Evolutionary conservation across 495 filamentous ascomycete genomes (phyloP).

Genomic region (Tuber brumale): DNA sequence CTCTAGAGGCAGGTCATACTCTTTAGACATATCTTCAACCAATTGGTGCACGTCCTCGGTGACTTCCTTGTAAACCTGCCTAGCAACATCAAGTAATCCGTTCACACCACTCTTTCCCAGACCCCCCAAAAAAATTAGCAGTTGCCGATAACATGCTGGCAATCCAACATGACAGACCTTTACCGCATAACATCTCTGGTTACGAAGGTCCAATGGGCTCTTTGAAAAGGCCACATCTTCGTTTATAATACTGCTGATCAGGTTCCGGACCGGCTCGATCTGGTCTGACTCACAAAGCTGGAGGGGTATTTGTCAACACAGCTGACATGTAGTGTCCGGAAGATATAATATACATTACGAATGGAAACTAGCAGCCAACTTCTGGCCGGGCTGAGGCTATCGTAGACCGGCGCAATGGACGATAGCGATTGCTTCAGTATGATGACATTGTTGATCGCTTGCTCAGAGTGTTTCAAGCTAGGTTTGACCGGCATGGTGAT

Average conservation of each 20-base stretch:
- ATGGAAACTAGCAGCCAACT: constrained; percentile 61
- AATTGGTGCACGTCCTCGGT: constrained; percentile 69
- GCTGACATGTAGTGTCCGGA: constrained; percentile 10
- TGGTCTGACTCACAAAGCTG: constrained; percentile 59
- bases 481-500: constrained; percentile 61
- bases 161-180: constrained; percentile 51
- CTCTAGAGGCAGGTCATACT: constrained; percentile 56
- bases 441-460: constrained; percentile 78
- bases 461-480: constrained; percentile 61
- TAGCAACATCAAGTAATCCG: constrained; percentile 77
- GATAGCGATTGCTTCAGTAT: constrained; percentile 75
- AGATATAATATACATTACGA: constrained; percentile 48
- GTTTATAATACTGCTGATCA: constrained; percentile 71
- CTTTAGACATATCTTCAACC: constrained; percentile 57
- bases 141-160: constrained; percentile 14
- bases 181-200: constrained; percentile 88
- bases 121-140: constrained; percentile 25
- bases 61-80: constrained; percentile 78
- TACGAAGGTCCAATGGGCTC: constrained; percentile 75
- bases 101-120: constrained; percentile 65
- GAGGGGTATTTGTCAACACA: constrained; percentile 20
- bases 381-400: constrained; percentile 59
- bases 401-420: constrained; percentile 59
- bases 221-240: constrained; percentile 71
- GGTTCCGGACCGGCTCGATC: constrained; percentile 53